A percentile compares a stretch with the other conserved stretches of the same genome.
phyloP scores from a whole-genome alignment of 495 filamentous ascomycete species.

The Neurospora sp. region DNA sequence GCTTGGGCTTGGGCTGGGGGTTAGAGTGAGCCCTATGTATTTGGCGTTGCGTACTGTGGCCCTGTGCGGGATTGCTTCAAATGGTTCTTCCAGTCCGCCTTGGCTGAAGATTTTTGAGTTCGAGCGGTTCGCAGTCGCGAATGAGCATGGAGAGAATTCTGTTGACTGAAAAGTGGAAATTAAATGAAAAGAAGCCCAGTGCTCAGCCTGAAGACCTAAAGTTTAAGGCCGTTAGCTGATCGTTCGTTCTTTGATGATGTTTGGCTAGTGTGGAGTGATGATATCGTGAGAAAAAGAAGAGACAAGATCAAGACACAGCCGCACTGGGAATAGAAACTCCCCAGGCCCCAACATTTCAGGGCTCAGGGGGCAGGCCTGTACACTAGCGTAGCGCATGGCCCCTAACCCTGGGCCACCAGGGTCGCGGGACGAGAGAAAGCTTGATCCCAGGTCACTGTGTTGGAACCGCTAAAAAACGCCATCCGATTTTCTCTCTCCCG shows the following conservation, averaged over 20 bases:
- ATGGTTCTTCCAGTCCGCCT: background rate
- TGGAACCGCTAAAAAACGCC: background rate
- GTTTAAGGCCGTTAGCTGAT: slow-evolving; percentile 2
- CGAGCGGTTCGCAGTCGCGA: slow-evolving; percentile 5
- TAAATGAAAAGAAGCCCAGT: background rate
- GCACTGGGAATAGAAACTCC: slow-evolving; percentile 9
- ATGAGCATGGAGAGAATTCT: slow-evolving; percentile 16
- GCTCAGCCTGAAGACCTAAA: background rate
- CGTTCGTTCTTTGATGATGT: background rate
- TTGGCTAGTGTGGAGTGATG: background rate
- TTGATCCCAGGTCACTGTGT: background rate
- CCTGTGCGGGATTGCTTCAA: background rate
- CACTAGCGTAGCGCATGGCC: background rate
- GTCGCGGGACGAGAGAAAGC: background rate
- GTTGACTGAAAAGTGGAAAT: slow-evolving; percentile 18
- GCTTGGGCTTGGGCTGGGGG: background rate
- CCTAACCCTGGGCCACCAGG: background rate
- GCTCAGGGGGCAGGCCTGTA: background rate
- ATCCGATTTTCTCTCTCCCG: background rate
- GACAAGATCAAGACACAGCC: slow-evolving; percentile 9
- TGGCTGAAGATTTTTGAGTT: background rate
- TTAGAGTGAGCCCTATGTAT: background rate
- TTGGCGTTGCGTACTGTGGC: background rate
- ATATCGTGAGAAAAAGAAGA: background rate
- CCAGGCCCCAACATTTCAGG: slow-evolving; percentile 1